These are phyloP conservation scores for Calonectria multiphialidica DNA, from an alignment of 2,329 filamentous ascomycete species.

Conservation along the genomic window DNA sequence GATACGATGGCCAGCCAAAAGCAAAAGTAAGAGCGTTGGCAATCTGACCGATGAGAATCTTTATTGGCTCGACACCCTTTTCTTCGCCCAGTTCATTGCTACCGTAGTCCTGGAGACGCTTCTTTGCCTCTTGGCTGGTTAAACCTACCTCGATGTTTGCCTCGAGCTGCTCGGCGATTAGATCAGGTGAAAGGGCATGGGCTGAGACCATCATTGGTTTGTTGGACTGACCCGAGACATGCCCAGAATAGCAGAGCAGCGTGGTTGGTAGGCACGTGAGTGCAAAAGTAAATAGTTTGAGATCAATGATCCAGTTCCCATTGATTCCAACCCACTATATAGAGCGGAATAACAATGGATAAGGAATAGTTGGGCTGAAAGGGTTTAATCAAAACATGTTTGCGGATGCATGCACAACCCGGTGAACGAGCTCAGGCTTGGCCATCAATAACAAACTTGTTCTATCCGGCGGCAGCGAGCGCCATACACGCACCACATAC, in stretches of 20 bases:
- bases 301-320: neutral
- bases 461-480: neutral
- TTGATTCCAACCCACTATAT: neutral
- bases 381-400: neutral
- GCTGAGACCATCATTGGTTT: constrained; percentile 39
- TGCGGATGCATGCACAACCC: neutral
- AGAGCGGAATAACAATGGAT: too few relatives aligned
- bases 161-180: constrained; percentile 33
- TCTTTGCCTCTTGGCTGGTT: constrained; percentile 15
- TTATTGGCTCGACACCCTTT: constrained; percentile 69
- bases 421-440: neutral
- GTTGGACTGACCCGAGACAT: constrained; percentile 41
- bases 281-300: too few relatives aligned
- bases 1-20: neutral
- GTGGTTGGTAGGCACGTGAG: neutral
- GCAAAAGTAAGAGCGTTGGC: constrained; percentile 76
- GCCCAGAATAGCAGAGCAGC: neutral
- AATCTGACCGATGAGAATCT: constrained; percentile 75
- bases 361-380: too few relatives aligned
- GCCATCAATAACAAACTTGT: neutral
- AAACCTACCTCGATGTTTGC: constrained; percentile 30
- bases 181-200: constrained; percentile 32
- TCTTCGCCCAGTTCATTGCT: constrained; percentile 73
- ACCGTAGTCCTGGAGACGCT: neutral
- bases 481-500: neutral